Base-by-base conservation (phyloP, 2,329 filamentous ascomycete species). In the Exophiala calicioides region DNA sequence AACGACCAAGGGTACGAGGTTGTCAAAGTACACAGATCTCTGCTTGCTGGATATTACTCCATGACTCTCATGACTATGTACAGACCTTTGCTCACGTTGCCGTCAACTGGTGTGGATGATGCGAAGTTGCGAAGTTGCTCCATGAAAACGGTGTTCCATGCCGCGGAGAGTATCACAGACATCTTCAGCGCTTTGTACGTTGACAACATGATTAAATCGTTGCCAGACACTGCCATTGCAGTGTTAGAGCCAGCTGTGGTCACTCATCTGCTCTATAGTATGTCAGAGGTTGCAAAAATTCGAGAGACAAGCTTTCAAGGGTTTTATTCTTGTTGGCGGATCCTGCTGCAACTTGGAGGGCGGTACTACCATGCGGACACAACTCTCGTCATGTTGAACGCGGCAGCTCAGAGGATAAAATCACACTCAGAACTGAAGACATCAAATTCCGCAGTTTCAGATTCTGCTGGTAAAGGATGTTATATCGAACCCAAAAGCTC, bases 151-250 rank as follows among this genome's bases (percentile, higher is more conserved):
- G 38, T 52, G 13, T 44, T 35, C 9, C 44, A 88, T 50, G 87
- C 90, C 1, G 90, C 90, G 1, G 79, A 81, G 50, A 86, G 90
- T 57, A 95, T 95, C 61, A 95, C 90, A 1, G 80, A 79, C 45
- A 90, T 95, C 66, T 86, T 87, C 1, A 80, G 85, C 32, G 82
- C 88, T 55, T 31, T 54, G 10, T 54, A 50, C 37, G 29, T 43
- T 6, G 19, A 47, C 20, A 29, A 45, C 12, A 24, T 51, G 30
- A 38, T 50, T 15, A 21, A 23, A 3, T 37, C 21, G 18, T 12
- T 54, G 30, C 51, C 51, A 18, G 43, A 47, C 9, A 50, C 51
- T 4, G 46, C 51, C 8, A 50, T 50, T 21, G 43, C 51, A 30
- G 37, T 37, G 10, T 29, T 54, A 24, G 47, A 47, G 33, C 46